Evolutionary conservation across 1,284 basidiomycete genomes (phyloP).

Genomic region (Bondarzewia mesenterica): DNA sequence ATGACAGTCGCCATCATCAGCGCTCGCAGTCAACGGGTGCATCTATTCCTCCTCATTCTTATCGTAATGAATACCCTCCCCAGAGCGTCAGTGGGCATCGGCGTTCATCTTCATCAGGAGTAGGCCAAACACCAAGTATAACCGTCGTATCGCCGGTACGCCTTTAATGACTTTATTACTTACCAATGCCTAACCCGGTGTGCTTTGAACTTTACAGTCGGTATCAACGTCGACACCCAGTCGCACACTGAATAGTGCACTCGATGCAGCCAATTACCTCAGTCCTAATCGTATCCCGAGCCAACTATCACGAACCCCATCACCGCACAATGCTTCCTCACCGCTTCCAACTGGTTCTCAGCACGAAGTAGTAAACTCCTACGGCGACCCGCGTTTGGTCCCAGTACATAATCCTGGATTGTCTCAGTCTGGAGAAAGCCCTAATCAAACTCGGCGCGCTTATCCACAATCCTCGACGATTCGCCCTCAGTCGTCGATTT

Average conservation of each 20-base stretch:
- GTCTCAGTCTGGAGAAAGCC: too few species aligned
- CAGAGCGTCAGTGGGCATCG: background rate
- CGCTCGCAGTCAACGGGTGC: background rate
- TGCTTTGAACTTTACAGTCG: background rate
- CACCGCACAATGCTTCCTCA: background rate
- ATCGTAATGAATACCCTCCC: background rate
- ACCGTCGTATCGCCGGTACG: slow-evolving; percentile 2
- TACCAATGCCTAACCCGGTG: background rate
- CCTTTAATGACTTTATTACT: background rate
- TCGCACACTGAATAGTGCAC: background rate
- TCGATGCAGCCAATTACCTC: background rate
- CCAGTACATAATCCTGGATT: too few species aligned
- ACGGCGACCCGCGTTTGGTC: background rate
- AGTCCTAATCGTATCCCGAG: background rate
- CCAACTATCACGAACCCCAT: background rate
- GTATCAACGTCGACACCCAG: background rate
- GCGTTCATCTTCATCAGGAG: background rate
- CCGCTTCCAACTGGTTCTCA: background rate
- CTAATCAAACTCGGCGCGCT: too few species aligned
- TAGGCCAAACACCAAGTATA: background rate
- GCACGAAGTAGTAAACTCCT: too few species aligned
- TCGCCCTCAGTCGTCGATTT: too few species aligned
- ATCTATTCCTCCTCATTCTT: background rate
- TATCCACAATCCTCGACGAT: too few species aligned
- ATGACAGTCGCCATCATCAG: background rate